Base-by-base conservation (phyloP, 306 rosid genomes). In the Hylodesmum podocarpum region DNA sequence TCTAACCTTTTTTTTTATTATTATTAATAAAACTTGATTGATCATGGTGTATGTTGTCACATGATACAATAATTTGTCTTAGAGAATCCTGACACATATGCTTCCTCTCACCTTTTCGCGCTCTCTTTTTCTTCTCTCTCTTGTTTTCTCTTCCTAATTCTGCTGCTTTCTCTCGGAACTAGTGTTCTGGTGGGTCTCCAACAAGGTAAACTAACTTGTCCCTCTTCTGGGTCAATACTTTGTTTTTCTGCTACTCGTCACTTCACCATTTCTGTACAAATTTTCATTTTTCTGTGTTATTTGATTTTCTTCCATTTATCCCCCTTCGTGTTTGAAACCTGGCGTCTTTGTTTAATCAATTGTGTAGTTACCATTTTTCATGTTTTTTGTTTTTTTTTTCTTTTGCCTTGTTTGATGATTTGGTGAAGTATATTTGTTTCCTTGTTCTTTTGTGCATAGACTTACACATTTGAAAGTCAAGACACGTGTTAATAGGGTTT, bases 401-500 rank as follows among this genome's bases (percentile, higher is more conserved):
- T 33, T 72, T 34, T 28, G 1, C 18, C 16, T 8, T 40, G 49
- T 66, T 66, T 58, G 28, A 50, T 50, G 68, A 8, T 16, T 70
- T 43, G 24, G 58, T 33, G 61, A 50, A 53, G 25, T 25, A 50
- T 70, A 7, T 43, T 36, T 29, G 1, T 64, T 51, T 27, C 10
- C 39, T 27, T 27, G 65, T 27, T 57, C 11, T 15, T 28, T 58
- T 58, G 66, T 58, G 64, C 64, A 57, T 28, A 57, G 21, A 5
- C 39, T 14, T 12, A 58, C 39, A 3, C 40, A 15, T 28, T 58
- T 28, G 19, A 13, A 14, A 58, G 22, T 58, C 66, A 58, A 28
- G 39, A 67, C 75, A 49, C 82, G 25, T 33, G 19, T 72, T 66
- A 8, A 24, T 71, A 70, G 81, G 76, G 61, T 78, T 73, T 66